phyloP scores from a whole-genome alignment of 2,329 filamentous ascomycete genomes.

The Cladophialophora exuberans region DNA sequence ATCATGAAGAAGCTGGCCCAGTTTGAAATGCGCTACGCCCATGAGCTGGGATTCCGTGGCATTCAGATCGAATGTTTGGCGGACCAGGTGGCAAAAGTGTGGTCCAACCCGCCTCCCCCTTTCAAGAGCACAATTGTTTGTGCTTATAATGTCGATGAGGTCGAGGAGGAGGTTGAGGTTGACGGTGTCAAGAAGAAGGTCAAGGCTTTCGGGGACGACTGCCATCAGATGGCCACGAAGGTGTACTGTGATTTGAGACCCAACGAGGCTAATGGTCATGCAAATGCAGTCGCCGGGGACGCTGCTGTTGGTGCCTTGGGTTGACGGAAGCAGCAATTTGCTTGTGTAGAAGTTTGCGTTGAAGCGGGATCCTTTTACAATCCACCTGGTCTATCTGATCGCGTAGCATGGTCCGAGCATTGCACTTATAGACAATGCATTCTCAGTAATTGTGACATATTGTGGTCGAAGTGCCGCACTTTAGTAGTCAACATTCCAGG shows the following conservation, averaged over 20 bases:
- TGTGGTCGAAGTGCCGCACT: too few relatives aligned
- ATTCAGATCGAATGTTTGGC: conserved; percentile 43
- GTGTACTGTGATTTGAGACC: conserved; percentile 60
- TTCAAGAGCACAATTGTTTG: conserved; percentile 22
- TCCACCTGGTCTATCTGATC: too few relatives aligned
- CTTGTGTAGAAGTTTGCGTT: too few relatives aligned
- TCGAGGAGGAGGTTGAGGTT: conserved; percentile 22
- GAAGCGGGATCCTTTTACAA: too few relatives aligned
- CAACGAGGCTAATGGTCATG: conserved; percentile 7
- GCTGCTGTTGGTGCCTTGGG: conserved; percentile 10
- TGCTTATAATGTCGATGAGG: conserved; percentile 24
- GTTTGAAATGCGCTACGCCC: conserved; percentile 44
- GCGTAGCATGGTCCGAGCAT: too few relatives aligned
- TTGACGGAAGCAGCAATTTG: too few relatives aligned
- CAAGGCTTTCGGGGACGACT: conserved; percentile 67
- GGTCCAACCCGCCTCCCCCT: conserved; percentile 28
- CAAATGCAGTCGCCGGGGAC: not conserved
- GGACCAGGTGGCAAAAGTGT: conserved; percentile 28
- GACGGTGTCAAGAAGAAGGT: conserved; percentile 39
- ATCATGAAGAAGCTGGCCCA: conserved; percentile 42
- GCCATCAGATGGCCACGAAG: conserved; percentile 64
- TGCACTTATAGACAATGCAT: too few relatives aligned
- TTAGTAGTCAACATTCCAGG: too few relatives aligned
- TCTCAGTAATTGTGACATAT: too few relatives aligned
- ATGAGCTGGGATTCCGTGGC: conserved; percentile 37